These are phyloP conservation scores for Cyclotella atomus DNA, from an alignment of 108 stramenopile genomes.

Conservation along the genomic window DNA sequence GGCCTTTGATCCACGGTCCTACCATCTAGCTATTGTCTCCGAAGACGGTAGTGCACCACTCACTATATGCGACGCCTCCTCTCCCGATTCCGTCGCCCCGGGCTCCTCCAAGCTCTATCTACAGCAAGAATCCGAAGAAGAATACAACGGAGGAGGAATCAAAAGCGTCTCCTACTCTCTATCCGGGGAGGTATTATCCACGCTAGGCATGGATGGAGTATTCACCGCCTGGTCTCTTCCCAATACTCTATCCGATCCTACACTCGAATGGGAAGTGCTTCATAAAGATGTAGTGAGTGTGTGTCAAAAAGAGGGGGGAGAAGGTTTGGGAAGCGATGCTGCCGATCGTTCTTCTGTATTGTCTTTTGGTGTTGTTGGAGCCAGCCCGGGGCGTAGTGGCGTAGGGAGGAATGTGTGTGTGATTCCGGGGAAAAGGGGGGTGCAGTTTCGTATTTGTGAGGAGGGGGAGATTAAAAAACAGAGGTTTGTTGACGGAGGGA, in stretches of 20 bases:
- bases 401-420: constrained; percentile 13
- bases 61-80: constrained; percentile 54
- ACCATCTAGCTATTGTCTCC: constrained; percentile 62
- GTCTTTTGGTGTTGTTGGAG: constrained; percentile 4
- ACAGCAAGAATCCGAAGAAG: constrained; percentile 45
- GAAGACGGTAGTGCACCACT: constrained; percentile 56
- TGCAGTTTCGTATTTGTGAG: constrained; percentile 43
- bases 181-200: constrained; percentile 26
- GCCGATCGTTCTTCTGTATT: constrained; percentile 62
- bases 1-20: constrained; percentile 56
- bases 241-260: constrained; percentile 20
- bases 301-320: constrained; percentile 58
- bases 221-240: constrained; percentile 60
- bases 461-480: constrained; percentile 15
- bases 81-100: constrained; percentile 4
- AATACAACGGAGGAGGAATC: constrained; percentile 53
- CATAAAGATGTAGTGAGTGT: constrained; percentile 38
- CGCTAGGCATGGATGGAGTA: constrained; percentile 73
- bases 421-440: constrained; percentile 52
- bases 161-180: constrained; percentile 50
- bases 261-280: constrained; percentile 44
- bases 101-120: constrained; percentile 26
- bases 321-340: constrained; percentile 58
- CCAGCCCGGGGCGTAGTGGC: too few relatives aligned
- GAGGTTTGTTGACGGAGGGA: constrained; percentile 30